Evolutionary conservation across 2,329 filamentous ascomycete species (phyloP).

Genomic region (Aspergillus ruber): DNA sequence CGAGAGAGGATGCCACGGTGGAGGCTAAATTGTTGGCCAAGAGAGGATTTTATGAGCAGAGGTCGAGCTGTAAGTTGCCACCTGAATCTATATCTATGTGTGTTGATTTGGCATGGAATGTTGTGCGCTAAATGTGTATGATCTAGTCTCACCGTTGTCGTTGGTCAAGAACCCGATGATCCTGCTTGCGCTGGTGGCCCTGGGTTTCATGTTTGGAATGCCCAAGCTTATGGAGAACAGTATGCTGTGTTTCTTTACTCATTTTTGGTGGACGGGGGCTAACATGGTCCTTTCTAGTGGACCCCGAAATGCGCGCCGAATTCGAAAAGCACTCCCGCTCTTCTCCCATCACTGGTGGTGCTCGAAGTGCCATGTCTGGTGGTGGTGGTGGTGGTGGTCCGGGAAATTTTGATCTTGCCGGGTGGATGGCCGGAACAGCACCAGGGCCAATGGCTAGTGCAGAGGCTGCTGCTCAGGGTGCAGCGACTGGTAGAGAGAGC

Average conservation of each 20-base stretch:
- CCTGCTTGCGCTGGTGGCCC: conserved; percentile 74
- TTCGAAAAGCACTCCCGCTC: conserved; percentile 85
- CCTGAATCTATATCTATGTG: not conserved
- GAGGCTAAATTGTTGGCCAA: conserved; percentile 55
- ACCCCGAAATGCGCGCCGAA: conserved; percentile 88
- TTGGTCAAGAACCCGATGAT: conserved; percentile 97
- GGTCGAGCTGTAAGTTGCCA: conserved; percentile 62
- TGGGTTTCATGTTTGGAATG: conserved; percentile 83
- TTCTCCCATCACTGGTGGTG: conserved; percentile 57
- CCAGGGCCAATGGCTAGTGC: conserved; percentile 19
- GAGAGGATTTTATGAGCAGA: conserved; percentile 72
- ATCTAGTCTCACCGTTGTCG: conserved; percentile 65
- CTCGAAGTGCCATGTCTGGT: conserved; percentile 55
- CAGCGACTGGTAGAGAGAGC: conserved; percentile 22
- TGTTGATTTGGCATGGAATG: not conserved
- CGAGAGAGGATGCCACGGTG: conserved; percentile 41
- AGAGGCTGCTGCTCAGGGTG: conserved; percentile 12
- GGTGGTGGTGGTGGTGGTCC: conserved; percentile 44
- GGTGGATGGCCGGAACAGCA: conserved; percentile 59
- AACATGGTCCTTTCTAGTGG: conserved; percentile 56
- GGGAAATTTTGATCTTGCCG: conserved; percentile 61
- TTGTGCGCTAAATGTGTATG: conserved; percentile 3
- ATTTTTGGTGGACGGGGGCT: not conserved
- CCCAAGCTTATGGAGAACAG: conserved; percentile 94
- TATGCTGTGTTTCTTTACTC: conserved; percentile 46